These are phyloP conservation scores for Clitopilus hobsonii DNA, from an alignment of 768 basidiomycete species.

Conservation along the genomic window DNA sequence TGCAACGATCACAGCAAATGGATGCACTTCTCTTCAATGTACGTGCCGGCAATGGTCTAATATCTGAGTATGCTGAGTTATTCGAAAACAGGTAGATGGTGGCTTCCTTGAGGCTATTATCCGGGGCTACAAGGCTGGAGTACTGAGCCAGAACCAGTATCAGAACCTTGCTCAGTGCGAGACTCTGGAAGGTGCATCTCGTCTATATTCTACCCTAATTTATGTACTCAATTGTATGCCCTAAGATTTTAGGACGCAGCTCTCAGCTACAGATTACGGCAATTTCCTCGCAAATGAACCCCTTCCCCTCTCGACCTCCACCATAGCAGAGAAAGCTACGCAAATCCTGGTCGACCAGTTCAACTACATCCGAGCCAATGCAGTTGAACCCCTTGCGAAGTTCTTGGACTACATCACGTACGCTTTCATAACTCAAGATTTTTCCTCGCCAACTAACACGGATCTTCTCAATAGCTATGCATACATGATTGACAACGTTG, in stretches of 20 bases:
- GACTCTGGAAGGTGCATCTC: conserved; percentile 80
- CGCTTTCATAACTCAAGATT: conserved; percentile 24
- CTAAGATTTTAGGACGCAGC: conserved; percentile 94
- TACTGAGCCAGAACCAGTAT: conserved; percentile 87
- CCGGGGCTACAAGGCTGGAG: conserved; percentile 90
- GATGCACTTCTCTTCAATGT: conserved; percentile 92
- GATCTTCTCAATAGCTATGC: conserved; percentile 67
- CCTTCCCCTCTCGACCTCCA: conserved; percentile 86
- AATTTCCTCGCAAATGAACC: conserved; percentile 98
- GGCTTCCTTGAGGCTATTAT: conserved; percentile 83
- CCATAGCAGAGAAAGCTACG: conserved; percentile 95
- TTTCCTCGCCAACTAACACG: not conserved
- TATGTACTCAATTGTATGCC: not conserved
- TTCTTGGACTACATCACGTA: conserved; percentile 99
- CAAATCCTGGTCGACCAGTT: conserved; percentile 96
- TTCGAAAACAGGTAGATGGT: conserved; percentile 46
- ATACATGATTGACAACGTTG: conserved; percentile 99
- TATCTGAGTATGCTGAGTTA: not conserved
- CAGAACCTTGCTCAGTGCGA: conserved; percentile 96
- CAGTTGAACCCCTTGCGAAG: conserved; percentile 84
- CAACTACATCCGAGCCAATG: conserved; percentile 87
- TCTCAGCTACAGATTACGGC: conserved; percentile 96
- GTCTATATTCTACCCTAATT: too few relatives aligned
- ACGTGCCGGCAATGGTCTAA: conserved; percentile 10
- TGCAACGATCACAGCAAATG: conserved; percentile 37